Conservation (phyloP, 495 filamentous ascomycete genomes). For the Aeminium ludgeri region DNA sequence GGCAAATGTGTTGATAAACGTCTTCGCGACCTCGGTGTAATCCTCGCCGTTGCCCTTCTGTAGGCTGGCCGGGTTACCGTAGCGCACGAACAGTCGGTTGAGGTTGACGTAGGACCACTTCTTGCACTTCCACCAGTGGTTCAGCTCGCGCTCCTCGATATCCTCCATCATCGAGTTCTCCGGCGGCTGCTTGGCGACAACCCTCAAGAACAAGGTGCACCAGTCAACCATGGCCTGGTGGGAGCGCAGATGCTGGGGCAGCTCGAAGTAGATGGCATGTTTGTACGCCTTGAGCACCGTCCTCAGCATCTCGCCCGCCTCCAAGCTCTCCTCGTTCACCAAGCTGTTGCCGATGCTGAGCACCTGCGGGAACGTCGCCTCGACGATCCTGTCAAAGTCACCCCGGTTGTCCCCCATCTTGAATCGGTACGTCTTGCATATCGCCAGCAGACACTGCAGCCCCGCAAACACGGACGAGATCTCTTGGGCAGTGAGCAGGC, state of each 20-base stretch:
- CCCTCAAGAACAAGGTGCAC: slow-evolving; percentile 83
- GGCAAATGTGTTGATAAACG: slow-evolving; percentile 78
- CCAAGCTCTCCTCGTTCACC: slow-evolving; percentile 74
- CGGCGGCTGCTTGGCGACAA: slow-evolving; percentile 73
- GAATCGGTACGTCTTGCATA: slow-evolving; percentile 87
- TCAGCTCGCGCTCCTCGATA: slow-evolving; percentile 68
- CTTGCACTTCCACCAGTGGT: slow-evolving; percentile 99
- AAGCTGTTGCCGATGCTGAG: slow-evolving; percentile 71
- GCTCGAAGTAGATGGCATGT: slow-evolving; percentile 91
- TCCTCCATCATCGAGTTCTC: slow-evolving; percentile 64
- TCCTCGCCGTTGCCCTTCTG: slow-evolving; percentile 52
- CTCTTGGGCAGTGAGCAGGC: slow-evolving; percentile 68
- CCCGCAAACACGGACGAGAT: slow-evolving; percentile 77
- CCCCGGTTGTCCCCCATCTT: slow-evolving; percentile 65
- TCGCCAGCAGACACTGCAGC: slow-evolving; percentile 79
- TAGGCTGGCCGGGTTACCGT: slow-evolving; percentile 65
- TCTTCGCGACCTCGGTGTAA: slow-evolving; percentile 64
- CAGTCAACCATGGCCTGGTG: slow-evolving; percentile 77
- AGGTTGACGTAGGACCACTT: slow-evolving; percentile 98
- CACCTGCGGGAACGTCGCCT: slow-evolving; percentile 78
- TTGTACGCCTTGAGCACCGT: slow-evolving; percentile 92
- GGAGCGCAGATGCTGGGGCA: slow-evolving; percentile 56
- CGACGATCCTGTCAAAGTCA: slow-evolving; percentile 88
- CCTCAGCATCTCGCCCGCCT: slow-evolving; percentile 92
- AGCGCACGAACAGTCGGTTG: slow-evolving; percentile 89